Evolutionary conservation across 2,329 filamentous ascomycete species (phyloP).

Genomic region (Aspergillus intermedius): DNA sequence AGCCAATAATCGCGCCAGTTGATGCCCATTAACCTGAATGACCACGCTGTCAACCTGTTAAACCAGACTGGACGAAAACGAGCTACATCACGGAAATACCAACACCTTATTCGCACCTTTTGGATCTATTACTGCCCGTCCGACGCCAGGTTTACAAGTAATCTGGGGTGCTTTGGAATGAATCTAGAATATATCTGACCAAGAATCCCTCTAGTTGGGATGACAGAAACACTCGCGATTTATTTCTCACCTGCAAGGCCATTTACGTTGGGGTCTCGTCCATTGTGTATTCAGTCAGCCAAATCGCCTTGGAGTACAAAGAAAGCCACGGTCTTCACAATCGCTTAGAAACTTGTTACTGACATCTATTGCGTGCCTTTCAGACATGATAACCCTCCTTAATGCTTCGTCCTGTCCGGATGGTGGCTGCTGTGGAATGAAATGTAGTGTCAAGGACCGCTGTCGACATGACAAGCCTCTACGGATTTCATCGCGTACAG

Average conservation of each 20-base stretch:
- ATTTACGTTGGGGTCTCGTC: background rate
- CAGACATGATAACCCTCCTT: background rate
- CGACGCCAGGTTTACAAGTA: background rate
- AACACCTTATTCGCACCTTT: background rate
- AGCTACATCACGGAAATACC: background rate
- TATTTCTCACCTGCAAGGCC: background rate
- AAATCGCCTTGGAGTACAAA: background rate
- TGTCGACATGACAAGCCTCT: background rate
- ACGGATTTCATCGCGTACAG: background rate
- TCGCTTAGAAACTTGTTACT: background rate
- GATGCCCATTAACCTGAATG: too few species aligned
- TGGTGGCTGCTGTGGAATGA: background rate
- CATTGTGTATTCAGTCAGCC: background rate
- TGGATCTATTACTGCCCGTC: background rate
- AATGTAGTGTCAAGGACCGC: too few species aligned
- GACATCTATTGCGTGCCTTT: background rate
- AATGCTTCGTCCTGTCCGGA: background rate
- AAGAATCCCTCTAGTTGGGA: background rate
- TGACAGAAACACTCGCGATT: background rate
- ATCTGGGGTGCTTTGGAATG: background rate
- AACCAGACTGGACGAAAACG: too few species aligned
- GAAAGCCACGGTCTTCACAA: background rate
- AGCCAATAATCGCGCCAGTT: too few species aligned
- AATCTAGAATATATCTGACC: too few species aligned
- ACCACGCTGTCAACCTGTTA: too few species aligned